Conservation (phyloP, 2,329 filamentous ascomycete species). For the Ambrosiella beaveri region DNA sequence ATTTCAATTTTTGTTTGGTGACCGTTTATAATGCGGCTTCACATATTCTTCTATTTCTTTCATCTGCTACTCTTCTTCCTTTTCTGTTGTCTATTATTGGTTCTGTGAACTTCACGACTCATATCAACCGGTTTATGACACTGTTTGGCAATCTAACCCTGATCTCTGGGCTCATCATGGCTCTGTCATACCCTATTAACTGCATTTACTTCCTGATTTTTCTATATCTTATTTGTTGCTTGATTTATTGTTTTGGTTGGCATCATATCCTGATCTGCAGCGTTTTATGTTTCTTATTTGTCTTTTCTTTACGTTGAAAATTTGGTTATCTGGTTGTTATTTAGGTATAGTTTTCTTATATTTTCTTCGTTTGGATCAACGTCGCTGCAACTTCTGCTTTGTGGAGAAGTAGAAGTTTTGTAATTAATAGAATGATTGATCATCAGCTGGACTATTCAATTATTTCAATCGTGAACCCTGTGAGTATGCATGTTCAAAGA, state of each 20-base stretch:
- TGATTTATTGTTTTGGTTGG: not conserved
- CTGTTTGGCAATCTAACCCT: no score
- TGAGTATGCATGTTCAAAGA: no score
- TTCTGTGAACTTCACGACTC: no score
- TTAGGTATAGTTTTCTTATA: not conserved
- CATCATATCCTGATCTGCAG: not conserved
- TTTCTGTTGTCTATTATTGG: no score
- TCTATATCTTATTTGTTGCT: not conserved
- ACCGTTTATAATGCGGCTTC: no score
- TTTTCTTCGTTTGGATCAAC: not conserved
- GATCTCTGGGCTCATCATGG: no score
- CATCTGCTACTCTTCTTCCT: no score
- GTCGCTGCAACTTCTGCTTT: not conserved
- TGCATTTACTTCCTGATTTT: not conserved
- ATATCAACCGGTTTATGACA: no score
- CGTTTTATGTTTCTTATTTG: not conserved
- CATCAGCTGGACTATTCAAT: no score
- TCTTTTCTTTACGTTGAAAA: not conserved
- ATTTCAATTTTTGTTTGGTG: no score
- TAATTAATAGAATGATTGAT: not conserved
- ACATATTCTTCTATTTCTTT: no score
- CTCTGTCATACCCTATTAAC: not conserved
- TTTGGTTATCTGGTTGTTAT: not conserved
- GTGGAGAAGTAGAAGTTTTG: constrained; percentile 3
- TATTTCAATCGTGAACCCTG: no score